phyloP scores from a whole-genome alignment of 2,329 filamentous ascomycete species.

The Leptographium lundbergii region DNA sequence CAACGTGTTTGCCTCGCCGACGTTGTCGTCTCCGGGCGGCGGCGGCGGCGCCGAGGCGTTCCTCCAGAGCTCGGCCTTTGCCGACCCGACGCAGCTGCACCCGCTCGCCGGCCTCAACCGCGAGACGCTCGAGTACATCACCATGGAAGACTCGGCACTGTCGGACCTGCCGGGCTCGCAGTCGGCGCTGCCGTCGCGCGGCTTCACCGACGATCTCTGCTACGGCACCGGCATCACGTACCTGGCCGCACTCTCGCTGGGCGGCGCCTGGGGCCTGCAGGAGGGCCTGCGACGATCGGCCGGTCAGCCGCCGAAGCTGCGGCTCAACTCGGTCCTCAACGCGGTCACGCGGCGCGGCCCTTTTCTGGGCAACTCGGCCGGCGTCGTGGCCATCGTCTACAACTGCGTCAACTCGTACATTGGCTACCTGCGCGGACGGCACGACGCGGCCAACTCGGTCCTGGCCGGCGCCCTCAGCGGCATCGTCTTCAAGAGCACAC shows the following conservation, averaged over 20 bases:
- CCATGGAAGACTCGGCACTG: conserved; percentile 81
- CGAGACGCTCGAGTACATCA: conserved; percentile 88
- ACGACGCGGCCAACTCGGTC: conserved; percentile 83
- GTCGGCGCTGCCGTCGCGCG: conserved; percentile 83
- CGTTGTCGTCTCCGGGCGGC: conserved; percentile 39
- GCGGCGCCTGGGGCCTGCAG: conserved; percentile 83
- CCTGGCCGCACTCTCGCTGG: conserved; percentile 69
- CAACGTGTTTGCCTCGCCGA: conserved; percentile 37
- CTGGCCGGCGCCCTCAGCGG: conserved; percentile 76
- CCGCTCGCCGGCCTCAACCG: conserved; percentile 87
- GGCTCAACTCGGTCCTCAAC: conserved; percentile 89
- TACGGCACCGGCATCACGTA: conserved; percentile 96
- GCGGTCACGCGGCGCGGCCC: conserved; percentile 85
- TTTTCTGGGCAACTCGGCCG: conserved; percentile 91
- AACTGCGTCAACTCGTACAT: conserved; percentile 84
- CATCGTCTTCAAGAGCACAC: conserved; percentile 92
- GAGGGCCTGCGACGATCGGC: conserved; percentile 77
- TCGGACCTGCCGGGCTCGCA: conserved; percentile 76
- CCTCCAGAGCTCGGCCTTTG: conserved; percentile 60
- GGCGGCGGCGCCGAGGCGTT: conserved; percentile 73
- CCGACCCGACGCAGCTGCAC: conserved; percentile 81
- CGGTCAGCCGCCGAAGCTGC: conserved; percentile 71
- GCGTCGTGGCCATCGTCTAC: conserved; percentile 91
- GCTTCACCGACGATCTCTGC: conserved; percentile 96
- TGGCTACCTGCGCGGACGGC: conserved; percentile 67